Conservation (phyloP, 192 early-diverging fungal species). For the Chytriomyces confervae region DNA sequence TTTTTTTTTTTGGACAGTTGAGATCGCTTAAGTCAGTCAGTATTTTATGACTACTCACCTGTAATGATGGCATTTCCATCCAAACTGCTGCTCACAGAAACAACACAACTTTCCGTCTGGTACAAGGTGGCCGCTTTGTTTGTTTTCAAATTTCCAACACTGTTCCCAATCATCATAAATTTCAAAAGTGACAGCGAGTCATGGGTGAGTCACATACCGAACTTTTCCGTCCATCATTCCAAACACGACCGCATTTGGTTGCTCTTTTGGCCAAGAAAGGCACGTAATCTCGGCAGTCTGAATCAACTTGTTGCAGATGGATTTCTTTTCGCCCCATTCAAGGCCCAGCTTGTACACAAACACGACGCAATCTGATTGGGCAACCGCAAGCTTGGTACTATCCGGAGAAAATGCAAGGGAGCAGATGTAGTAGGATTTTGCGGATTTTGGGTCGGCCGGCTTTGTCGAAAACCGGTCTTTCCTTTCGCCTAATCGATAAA, state of each 20-base stretch:
- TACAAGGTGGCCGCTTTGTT: slow-evolving; percentile 73
- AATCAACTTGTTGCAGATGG: slow-evolving; percentile 72
- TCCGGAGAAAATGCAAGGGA: slow-evolving; percentile 69
- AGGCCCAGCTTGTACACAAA: slow-evolving; percentile 71
- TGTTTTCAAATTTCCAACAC: slow-evolving; percentile 68
- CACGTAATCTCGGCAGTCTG: slow-evolving; percentile 68
- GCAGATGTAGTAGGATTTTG: slow-evolving; percentile 56
- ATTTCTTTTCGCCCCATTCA: slow-evolving; percentile 74
- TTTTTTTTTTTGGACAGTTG: too few relatives aligned
- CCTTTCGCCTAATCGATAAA: slow-evolving; percentile 51
- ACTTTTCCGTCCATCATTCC: slow-evolving; percentile 69
- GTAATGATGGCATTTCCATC: slow-evolving; percentile 68
- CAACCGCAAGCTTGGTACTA: slow-evolving; percentile 66
- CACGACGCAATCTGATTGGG: slow-evolving; percentile 65
- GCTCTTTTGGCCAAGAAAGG: slow-evolving; percentile 65
- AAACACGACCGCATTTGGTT: slow-evolving; percentile 67
- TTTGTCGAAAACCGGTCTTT: slow-evolving; percentile 72
- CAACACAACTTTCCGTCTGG: slow-evolving; percentile 65
- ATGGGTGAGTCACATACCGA: background rate
- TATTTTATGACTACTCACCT: slow-evolving; percentile 8
- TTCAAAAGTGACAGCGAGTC: background rate
- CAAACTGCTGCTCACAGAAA: slow-evolving; percentile 55
- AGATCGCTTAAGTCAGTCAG: background rate
- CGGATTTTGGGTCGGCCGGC: slow-evolving; percentile 64
- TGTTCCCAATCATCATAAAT: slow-evolving; percentile 38